These are phyloP conservation scores for Ustilago esculenta DNA, from an alignment of 1,284 basidiomycete species.

Conservation along the genomic window DNA sequence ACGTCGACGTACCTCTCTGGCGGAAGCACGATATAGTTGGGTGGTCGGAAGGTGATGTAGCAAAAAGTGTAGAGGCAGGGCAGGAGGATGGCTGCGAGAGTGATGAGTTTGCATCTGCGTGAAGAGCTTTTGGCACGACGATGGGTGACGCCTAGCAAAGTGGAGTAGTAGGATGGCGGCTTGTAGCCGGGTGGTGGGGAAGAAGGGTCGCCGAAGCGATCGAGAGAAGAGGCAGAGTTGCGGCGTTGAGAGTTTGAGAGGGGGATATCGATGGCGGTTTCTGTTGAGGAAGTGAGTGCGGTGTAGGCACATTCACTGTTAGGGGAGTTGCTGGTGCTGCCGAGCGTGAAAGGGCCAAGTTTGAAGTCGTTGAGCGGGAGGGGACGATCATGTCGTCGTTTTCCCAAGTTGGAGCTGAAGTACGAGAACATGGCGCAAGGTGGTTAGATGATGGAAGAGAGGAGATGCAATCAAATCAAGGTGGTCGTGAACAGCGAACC, in stretches of 20 bases:
- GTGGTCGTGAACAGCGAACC: neutral
- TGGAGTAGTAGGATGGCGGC: constrained; percentile 34
- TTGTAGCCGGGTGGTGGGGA: constrained; percentile 42
- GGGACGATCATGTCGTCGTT: constrained; percentile 16
- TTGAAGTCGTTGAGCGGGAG: constrained; percentile 31
- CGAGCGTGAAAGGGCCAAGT: constrained; percentile 29
- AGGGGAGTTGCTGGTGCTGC: constrained; percentile 32
- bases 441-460: neutral
- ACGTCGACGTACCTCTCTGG: constrained; percentile 33
- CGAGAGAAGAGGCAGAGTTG: constrained; percentile 14
- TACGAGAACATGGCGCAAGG: constrained; percentile 30
- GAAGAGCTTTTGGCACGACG: constrained; percentile 26
- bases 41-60: constrained; percentile 42
- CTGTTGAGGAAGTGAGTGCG: constrained; percentile 29
- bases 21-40: constrained; percentile 42
- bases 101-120: constrained; percentile 30
- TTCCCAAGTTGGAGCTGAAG: constrained; percentile 13
- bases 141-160: constrained; percentile 19
- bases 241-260: constrained; percentile 10
- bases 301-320: constrained; percentile 33
- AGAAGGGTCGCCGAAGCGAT: constrained; percentile 3
- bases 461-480: neutral
- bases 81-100: constrained; percentile 17
- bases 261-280: constrained; percentile 21
- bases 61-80: constrained; percentile 28